phyloP scores from a whole-genome alignment of 2,329 filamentous ascomycete genomes.

The Metarhizium album region DNA sequence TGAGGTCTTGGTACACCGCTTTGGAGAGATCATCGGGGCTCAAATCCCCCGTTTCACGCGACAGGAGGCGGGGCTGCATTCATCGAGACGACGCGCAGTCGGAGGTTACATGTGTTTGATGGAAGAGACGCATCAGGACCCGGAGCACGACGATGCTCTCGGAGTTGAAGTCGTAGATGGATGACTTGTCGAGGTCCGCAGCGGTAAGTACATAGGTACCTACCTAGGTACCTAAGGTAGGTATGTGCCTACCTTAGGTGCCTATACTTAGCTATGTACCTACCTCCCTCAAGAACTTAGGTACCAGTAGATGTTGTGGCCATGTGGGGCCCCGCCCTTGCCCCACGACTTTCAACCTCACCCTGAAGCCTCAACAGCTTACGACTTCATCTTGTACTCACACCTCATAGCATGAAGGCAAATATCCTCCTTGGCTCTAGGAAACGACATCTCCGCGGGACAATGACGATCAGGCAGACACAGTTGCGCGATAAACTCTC shows the following conservation, averaged over 20 bases:
- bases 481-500: background rate
- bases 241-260: no score
- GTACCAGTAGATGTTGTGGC: background rate
- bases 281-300: no score
- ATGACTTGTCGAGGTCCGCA: background rate
- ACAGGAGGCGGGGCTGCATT: constrained; percentile 68
- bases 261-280: no score
- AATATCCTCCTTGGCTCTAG: background rate
- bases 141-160: background rate
- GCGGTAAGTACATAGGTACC: no score
- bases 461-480: background rate
- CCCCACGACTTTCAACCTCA: background rate
- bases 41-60: constrained; percentile 62
- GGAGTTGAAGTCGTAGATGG: background rate
- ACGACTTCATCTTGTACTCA: background rate
- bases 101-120: background rate
- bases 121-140: background rate
- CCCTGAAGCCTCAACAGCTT: background rate
- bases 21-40: constrained; percentile 52
- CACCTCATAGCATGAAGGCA: background rate
- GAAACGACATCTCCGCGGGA: background rate
- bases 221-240: no score
- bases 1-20: constrained; percentile 52
- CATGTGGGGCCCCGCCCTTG: background rate
- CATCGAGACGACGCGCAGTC: constrained; percentile 17